Conservation (phyloP, 257 asterid genomes). For the Anisodus acutangulus region DNA sequence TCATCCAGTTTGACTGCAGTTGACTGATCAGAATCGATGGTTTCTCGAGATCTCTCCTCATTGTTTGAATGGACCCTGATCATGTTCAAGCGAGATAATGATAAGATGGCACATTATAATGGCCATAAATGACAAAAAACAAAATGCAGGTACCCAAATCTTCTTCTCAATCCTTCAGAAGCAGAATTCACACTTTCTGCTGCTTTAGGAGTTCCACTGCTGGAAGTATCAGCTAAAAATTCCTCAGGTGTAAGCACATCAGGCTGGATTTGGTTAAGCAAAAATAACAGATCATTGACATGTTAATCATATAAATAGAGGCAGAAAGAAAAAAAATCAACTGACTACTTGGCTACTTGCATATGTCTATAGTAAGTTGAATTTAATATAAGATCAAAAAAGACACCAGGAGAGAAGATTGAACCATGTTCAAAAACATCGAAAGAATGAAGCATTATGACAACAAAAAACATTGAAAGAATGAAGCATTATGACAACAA, state of each 20-base stretch:
- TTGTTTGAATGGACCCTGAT: conserved; percentile 53
- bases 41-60: conserved; percentile 51
- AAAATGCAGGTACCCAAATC: conserved; percentile 54
- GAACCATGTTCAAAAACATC: neutral
- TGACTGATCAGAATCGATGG: conserved; percentile 46
- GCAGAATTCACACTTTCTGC: conserved; percentile 55
- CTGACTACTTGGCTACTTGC: neutral
- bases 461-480: neutral
- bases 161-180: conserved; percentile 79
- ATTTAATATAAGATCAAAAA: neutral
- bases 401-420: conserved; percentile 11
- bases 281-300: conserved; percentile 23
- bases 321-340: neutral
- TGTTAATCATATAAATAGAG: conserved; percentile 28
- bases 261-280: conserved; percentile 50
- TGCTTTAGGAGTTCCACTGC: conserved; percentile 49
- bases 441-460: neutral
- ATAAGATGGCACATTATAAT: conserved; percentile 9
- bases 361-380: neutral
- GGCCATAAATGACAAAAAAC: neutral
- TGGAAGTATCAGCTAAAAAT: conserved; percentile 47
- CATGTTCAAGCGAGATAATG: conserved; percentile 8
- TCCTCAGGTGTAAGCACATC: conserved; percentile 45
- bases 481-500: neutral
- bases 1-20: conserved; percentile 79